Base-by-base conservation (phyloP, 2,329 filamentous ascomycete genomes). In the Tricladium varicosporioides region DNA sequence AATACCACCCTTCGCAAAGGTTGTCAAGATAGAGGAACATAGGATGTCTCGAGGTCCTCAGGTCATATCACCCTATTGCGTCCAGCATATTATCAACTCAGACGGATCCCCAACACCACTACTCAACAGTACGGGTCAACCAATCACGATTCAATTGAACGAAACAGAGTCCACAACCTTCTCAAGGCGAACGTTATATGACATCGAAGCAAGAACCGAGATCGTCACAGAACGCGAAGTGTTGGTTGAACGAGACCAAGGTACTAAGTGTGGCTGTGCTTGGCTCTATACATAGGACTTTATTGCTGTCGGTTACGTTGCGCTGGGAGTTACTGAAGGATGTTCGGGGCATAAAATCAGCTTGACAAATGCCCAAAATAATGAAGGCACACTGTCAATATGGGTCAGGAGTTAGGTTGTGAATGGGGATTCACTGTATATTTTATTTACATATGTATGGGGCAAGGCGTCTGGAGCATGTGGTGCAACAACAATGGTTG, bases 21-120 rank as follows among this genome's bases (percentile, higher is more conserved):
- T 82, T 22, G 76, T 88, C 65, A 88, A 88, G 70, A 77, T 89
- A 47, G 82, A 86, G 68, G 85, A 89, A 70, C 81, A 84, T 51
- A 80, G 86, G 19, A 54, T 70, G 27, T 64, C 68, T 13, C 44
- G 51, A 51, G 63, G 63, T 9, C 36, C 31, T 15, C 54, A 64
- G 27, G 56, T 57, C 5, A 67, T 81, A 15, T 65, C 75, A 51
- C 80, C 85, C 1, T 88, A 86, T 68, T 89, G 86, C 54, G 78
- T 87, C 65, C 80, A 86, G 66, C 86, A 87, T 78, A 75, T 81
- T 60, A 75, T 88, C 11, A 72, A 83, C 54, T 71, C 79, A 48
- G 74, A 84, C 60, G 79, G 80, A 71, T 22, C 58, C 63, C 56
- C 62, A 10, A 32, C 46, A 13, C 52, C 60, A 3, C 32, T 55